Percentiles rank a stretch among this genome's conserved stretches.
Evolutionary conservation across 2,329 filamentous ascomycete species (phyloP).

Genomic region (Nigrospora oryzae): DNA sequence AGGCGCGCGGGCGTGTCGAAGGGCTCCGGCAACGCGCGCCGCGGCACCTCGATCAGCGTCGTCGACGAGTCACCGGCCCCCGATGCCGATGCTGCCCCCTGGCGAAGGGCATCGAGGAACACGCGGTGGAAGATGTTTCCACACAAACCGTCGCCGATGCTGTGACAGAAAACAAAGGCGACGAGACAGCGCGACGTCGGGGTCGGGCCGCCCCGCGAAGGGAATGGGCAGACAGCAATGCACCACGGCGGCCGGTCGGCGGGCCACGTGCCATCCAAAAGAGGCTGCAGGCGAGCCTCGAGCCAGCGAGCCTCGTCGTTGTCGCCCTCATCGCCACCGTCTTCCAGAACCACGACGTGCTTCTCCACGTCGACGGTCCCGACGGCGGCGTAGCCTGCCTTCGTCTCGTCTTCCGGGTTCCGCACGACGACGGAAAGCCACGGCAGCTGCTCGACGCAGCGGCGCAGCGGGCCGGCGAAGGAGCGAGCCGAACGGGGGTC

Average conservation of each 20-base stretch:
- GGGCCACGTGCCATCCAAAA: slow-evolving; percentile 24
- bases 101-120: slow-evolving; percentile 19
- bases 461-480: slow-evolving; percentile 21
- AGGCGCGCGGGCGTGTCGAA: slow-evolving; percentile 28
- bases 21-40: slow-evolving; percentile 18
- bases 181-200: slow-evolving; percentile 19
- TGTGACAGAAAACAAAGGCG: slow-evolving; percentile 32
- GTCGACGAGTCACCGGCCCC: background rate
- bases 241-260: slow-evolving; percentile 29
- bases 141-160: slow-evolving; percentile 31
- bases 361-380: slow-evolving; percentile 24
- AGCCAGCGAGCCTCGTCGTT: slow-evolving; percentile 9
- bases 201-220: background rate
- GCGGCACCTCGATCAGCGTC: slow-evolving; percentile 7
- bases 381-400: slow-evolving; percentile 21
- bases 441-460: slow-evolving; percentile 28
- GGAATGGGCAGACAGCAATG: slow-evolving; percentile 25
- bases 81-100: background rate
- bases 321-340: background rate
- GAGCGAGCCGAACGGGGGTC: slow-evolving; percentile 11
- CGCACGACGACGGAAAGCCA: slow-evolving; percentile 26
- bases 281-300: slow-evolving; percentile 14
- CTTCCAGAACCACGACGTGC: slow-evolving; percentile 24
- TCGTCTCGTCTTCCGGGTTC: slow-evolving; percentile 23
- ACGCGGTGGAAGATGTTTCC: slow-evolving; percentile 31